phyloP scores from a whole-genome alignment of 345 rosid species.

The Eucalyptus pumila region DNA sequence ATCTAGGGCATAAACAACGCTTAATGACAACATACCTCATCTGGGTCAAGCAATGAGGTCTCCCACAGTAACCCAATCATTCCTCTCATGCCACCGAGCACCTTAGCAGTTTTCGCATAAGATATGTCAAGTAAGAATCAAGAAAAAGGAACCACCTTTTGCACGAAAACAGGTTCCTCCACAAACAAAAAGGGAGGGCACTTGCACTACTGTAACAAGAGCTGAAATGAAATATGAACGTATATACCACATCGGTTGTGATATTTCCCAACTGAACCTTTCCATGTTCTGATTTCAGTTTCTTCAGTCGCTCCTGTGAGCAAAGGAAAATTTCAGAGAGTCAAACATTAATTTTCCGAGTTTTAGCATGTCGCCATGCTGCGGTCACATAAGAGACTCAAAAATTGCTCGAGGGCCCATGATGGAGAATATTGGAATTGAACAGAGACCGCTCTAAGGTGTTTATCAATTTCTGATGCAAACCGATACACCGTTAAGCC shows the following conservation, averaged over 20 bases:
- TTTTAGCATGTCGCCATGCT: not conserved
- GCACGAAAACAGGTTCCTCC: not conserved
- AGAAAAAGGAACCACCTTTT: not conserved
- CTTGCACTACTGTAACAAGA: not conserved
- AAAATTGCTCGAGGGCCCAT: not conserved
- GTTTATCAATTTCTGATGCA: too few relatives aligned
- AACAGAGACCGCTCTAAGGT: not conserved
- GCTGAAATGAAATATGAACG: not conserved
- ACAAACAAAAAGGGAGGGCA: not conserved
- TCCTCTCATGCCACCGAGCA: constrained; percentile 98
- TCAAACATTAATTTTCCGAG: not conserved
- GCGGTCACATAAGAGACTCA: not conserved
- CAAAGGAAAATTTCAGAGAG: not conserved
- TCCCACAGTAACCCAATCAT: constrained; percentile 98
- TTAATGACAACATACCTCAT: constrained; percentile 43
- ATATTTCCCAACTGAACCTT: constrained; percentile 88
- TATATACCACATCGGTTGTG: constrained; percentile 80
- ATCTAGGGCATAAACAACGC: not conserved
- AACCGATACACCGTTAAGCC: too few relatives aligned
- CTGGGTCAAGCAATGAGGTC: constrained; percentile 93
- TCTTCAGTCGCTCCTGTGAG: constrained; percentile 80
- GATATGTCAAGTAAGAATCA: not conserved
- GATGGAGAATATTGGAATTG: not conserved
- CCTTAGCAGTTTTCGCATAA: constrained; percentile 18
- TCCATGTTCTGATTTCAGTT: constrained; percentile 74